A percentile compares a stretch with the other conserved stretches of the same genome.
phyloP scores from a whole-genome alignment of 345 rosid species.

The Arabidopsis suecica region DNA sequence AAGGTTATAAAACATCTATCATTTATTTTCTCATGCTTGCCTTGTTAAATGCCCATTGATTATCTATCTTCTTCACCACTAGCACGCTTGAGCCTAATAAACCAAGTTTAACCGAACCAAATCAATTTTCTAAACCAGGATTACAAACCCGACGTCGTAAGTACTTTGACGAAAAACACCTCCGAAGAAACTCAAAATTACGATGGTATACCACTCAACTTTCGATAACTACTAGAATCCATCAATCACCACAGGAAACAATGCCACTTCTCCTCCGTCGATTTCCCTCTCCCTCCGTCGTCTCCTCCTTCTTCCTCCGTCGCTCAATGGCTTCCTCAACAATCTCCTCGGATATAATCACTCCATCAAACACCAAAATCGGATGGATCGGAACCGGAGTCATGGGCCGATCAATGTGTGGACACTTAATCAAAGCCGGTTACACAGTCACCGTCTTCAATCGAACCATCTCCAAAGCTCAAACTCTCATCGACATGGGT shows the following conservation, averaged over 20 bases:
- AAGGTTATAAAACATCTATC: background rate
- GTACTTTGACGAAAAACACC: background rate
- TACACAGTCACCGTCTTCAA: constrained; percentile 81
- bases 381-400: constrained; percentile 98
- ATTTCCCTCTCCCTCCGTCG: constrained; percentile 6
- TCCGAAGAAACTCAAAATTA: background rate
- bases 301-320: constrained; percentile 45
- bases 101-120: background rate
- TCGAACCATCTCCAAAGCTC: constrained; percentile 83
- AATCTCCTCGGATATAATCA: constrained; percentile 44
- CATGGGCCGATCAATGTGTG: constrained; percentile 88
- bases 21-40: background rate
- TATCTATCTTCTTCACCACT: background rate
- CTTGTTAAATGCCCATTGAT: constrained; percentile 5
- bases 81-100: background rate
- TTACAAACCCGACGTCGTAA: background rate
- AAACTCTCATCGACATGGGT: constrained; percentile 75
- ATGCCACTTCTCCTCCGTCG: constrained; percentile 38
- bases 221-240: constrained; percentile 25
- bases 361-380: constrained; percentile 69
- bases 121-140: background rate
- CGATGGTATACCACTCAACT: constrained; percentile 1
- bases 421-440: constrained; percentile 80
- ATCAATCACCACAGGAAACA: constrained; percentile 26
- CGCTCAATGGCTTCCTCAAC: constrained; percentile 66